A percentile compares a stretch with the other conserved stretches of the same genome.
phyloP scores from a whole-genome alignment of 2,329 filamentous ascomycete species.

The Kalmusia sp. region DNA sequence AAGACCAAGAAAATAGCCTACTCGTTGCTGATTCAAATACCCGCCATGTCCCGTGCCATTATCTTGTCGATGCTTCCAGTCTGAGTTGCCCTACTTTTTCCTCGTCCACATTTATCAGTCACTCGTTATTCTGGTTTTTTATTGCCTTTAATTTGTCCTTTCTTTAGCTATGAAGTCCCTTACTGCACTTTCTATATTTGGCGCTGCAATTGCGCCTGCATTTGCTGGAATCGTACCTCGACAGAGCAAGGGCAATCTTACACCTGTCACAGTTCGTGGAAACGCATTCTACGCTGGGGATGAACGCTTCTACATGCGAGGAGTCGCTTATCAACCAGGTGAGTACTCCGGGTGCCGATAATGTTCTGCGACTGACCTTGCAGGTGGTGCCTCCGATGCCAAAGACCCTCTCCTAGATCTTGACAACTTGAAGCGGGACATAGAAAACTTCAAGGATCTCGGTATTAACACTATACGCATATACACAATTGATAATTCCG shows the following conservation, averaged over 20 bases:
- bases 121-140: conserved; percentile 42
- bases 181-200: conserved; percentile 32
- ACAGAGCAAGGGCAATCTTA: conserved; percentile 50
- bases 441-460: conserved; percentile 80
- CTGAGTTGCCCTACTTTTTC: conserved; percentile 26
- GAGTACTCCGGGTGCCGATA: conserved; percentile 42
- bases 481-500: conserved; percentile 89
- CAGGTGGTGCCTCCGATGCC: conserved; percentile 50
- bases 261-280: conserved; percentile 64
- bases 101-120: conserved; percentile 40
- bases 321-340: conserved; percentile 71
- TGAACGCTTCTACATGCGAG: conserved; percentile 66
- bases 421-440: conserved; percentile 75
- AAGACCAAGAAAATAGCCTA: conserved; percentile 33
- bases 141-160: conserved; percentile 35
- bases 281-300: conserved; percentile 70
- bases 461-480: conserved; percentile 91
- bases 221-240: conserved; percentile 32
- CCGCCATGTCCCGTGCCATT: conserved; percentile 19
- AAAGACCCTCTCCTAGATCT: conserved; percentile 78
- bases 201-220: conserved; percentile 33
- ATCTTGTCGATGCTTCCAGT: conserved; percentile 35
- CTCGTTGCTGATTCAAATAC: conserved; percentile 41
- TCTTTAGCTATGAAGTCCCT: conserved; percentile 39
- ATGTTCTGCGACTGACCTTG: conserved; percentile 16